Base-by-base conservation (phyloP, 345 rosid species). In the Gossypium thurberi region DNA sequence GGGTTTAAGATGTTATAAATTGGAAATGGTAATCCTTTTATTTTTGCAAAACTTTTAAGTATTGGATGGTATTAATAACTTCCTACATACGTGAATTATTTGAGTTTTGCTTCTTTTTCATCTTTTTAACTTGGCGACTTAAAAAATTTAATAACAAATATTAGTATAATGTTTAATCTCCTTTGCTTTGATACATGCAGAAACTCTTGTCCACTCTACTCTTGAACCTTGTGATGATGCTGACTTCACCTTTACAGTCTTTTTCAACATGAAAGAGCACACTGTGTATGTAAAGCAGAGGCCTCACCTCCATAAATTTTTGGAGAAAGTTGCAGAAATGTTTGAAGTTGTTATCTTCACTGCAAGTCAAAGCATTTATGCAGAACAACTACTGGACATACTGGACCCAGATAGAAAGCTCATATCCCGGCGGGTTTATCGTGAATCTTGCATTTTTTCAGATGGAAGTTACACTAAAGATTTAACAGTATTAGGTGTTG, bases 301-400 rank as follows among this genome's bases (percentile, higher is more conserved):
- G 92, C 98, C 98, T 77, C 72, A 89, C 83, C 89, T 91, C 62
- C 83, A 84, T 59, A 79, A 73, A 71, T 93, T 93, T 85, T 84
- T 93, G 87, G 88, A 91, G 86, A 89, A 86, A 85, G 97, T 85
- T 74, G 97, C 87, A 9, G 98, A 91, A 62, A 81, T 91, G 89
- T 93, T 93, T 83, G 90, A 87, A 77, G 87, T 93, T 52, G 83
- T 90, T 53, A 86, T 93, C 78, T 89, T 93, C 78, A 93, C 98
- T 15, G 98, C 98, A n/a, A 93, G 97, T 84, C 97, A 88, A 79
- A 90, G 94, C 88, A 90, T 90, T 78, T 93, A 93, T 58, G 98
- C 97, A 0, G 89, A 85, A 48, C 94, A 90, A 74, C 91, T 93
- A 72, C 78, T 93, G 69, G 97, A 93, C 84, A 81, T 88, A 79